Evolutionary conservation across 768 basidiomycete species (phyloP).

Genomic region (Candolleomyces aberdarensis): DNA sequence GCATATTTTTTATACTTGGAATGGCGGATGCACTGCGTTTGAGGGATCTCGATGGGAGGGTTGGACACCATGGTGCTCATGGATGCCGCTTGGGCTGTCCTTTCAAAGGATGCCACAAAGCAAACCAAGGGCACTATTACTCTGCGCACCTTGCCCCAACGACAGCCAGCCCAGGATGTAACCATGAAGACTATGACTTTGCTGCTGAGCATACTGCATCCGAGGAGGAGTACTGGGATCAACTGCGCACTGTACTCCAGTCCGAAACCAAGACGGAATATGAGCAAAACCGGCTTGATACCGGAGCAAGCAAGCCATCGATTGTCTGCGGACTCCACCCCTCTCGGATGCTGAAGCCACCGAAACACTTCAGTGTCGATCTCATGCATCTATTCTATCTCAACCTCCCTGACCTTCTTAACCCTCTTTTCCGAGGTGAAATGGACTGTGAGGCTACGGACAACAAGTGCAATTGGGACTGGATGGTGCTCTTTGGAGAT

Average conservation of each 20-base stretch:
- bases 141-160: conserved; percentile 24
- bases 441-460: too few species aligned
- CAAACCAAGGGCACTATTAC: conserved; percentile 23
- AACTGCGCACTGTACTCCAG: too few species aligned
- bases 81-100: conserved; percentile 10
- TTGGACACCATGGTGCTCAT: conserved; percentile 26
- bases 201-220: too few species aligned
- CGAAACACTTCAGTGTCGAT: conserved; percentile 32
- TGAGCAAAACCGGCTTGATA: not conserved
- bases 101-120: not conserved
- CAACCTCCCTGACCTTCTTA: too few species aligned
- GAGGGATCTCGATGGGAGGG: conserved; percentile 27
- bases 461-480: too few species aligned
- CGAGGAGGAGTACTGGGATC: too few species aligned
- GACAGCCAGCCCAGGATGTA: conserved; percentile 18
- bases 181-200: conserved; percentile 22
- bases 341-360: conserved; percentile 18
- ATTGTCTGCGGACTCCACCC: conserved; percentile 32
- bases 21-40: conserved; percentile 32
- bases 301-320: conserved; percentile 25
- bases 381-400: conserved; percentile 38
- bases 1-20: conserved; percentile 19
- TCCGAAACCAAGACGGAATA: not conserved
- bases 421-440: too few species aligned
- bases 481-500: too few species aligned